These are phyloP conservation scores for Hygrophorus pudorinus DNA, from an alignment of 768 basidiomycete genomes.

Conservation along the genomic window DNA sequence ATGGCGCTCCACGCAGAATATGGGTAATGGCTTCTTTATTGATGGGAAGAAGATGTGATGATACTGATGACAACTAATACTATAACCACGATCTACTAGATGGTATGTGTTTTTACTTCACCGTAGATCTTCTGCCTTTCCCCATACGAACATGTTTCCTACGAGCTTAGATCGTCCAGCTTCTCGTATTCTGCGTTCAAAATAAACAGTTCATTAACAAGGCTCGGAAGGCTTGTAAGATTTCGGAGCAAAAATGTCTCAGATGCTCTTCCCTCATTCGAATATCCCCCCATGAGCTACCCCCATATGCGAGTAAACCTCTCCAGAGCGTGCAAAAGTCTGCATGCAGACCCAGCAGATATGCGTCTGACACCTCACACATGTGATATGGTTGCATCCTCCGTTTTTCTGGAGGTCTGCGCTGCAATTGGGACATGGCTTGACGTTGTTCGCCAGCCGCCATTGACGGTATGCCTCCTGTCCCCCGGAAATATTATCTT, in stretches of 20 bases:
- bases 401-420: conserved; percentile 25
- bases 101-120: too few relatives aligned
- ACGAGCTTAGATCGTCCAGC: too few relatives aligned
- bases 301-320: conserved; percentile 24
- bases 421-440: conserved; percentile 26
- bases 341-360: conserved; percentile 32
- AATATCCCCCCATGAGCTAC: conserved; percentile 16
- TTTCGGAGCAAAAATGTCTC: too few relatives aligned
- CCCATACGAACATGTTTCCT: too few relatives aligned
- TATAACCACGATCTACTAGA: too few relatives aligned
- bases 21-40: background rate
- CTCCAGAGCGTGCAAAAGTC: conserved; percentile 16
- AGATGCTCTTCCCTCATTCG: too few relatives aligned
- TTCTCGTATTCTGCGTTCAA: too few relatives aligned
- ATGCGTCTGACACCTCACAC: conserved; percentile 22
- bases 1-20: conserved; percentile 29
- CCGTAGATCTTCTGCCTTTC: too few relatives aligned
- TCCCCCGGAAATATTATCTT: conserved; percentile 3
- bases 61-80: too few relatives aligned
- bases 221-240: too few relatives aligned
- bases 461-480: conserved; percentile 1
- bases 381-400: conserved; percentile 32
- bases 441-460: conserved; percentile 18
- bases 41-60: too few relatives aligned
- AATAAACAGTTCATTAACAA: too few relatives aligned